Base-by-base conservation (phyloP, 2,329 filamentous ascomycete species). In the Teratosphaeriaceae sp. region DNA sequence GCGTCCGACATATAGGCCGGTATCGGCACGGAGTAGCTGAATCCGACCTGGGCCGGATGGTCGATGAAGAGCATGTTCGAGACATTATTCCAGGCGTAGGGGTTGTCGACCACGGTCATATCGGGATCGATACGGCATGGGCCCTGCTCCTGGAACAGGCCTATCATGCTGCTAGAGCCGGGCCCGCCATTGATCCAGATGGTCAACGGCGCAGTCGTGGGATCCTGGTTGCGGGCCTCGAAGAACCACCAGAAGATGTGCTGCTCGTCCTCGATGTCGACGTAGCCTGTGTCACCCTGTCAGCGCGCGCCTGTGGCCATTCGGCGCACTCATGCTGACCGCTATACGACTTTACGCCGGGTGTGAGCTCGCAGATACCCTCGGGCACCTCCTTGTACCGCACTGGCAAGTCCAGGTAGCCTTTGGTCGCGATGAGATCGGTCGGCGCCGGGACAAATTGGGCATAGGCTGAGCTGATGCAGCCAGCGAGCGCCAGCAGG, bases 51-150 rank as follows among this genome's bases (percentile, higher is more conserved):
- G 3, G 69, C 72, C 3, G 76, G 82, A 58, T 84, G 75, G 51
- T 85, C 80, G 50, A 85, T 75, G 60, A 81, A 85, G 16, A 85
- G 73, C 72, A 83, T 76, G 50, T 82, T 82, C 46, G 73, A 74
- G 16, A 75, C 70, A 51, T 77, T 75, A 38, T 78, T 79, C 75
- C 78, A 83, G 1, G 78, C 77, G 63, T 74, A 79, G 0, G 76
- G 74, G 50, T 83, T 83, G 56, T 76, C 75, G 36, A 70, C 72
- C 30, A 76, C 72, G 36, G 64, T 60, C 33, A 64, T 50, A 43
- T 68, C 58, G 2, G 53, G 54, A 8, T 74, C 72, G 24, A 80
- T 63, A 9, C 60, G 61, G 42, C 52, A 53, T 72, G 72, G 45
- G 3, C 53, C 53, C 12, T 75, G 57, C 36, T 57, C 68, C 49